Conservation (phyloP, 2,329 filamentous ascomycete species). For the Penicillium glabrum region DNA sequence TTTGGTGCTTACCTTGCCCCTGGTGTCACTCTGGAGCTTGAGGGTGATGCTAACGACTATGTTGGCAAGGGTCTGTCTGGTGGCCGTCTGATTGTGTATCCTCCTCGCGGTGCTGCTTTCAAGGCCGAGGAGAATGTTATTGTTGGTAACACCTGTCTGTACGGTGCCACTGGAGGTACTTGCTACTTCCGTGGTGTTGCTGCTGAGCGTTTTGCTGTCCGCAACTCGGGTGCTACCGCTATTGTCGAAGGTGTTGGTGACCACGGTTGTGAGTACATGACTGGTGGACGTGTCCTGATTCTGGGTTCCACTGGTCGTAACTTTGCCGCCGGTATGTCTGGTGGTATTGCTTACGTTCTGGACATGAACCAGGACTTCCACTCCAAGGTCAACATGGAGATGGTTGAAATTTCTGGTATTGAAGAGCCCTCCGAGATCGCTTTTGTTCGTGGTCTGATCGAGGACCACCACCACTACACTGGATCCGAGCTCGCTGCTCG, state of each 20-base stretch:
- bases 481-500: constrained; percentile 92
- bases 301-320: constrained; percentile 90
- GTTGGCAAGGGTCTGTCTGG: constrained; percentile 95
- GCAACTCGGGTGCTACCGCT: constrained; percentile 94
- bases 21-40: constrained; percentile 89
- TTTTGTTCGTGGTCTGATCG: constrained; percentile 84
- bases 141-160: constrained; percentile 91
- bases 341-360: constrained; percentile 92
- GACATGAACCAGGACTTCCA: constrained; percentile 88
- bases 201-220: constrained; percentile 92
- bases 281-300: constrained; percentile 84
- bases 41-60: constrained; percentile 95
- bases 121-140: constrained; percentile 96
- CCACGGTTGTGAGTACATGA: constrained; percentile 99
- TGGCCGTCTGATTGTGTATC: constrained; percentile 89
- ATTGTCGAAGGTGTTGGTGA: constrained; percentile 96
- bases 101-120: constrained; percentile 84
- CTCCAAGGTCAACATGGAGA: constrained; percentile 93
- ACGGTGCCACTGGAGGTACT: constrained; percentile 85
- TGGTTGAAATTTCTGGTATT: constrained; percentile 86
- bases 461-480: constrained; percentile 97
- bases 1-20: constrained; percentile 93
- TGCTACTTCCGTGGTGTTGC: constrained; percentile 98
- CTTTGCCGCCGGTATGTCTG: constrained; percentile 98
- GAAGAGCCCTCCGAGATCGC: constrained; percentile 87